Conservation (phyloP, 345 rosid genomes). For the Eucalyptus sp. region DNA sequence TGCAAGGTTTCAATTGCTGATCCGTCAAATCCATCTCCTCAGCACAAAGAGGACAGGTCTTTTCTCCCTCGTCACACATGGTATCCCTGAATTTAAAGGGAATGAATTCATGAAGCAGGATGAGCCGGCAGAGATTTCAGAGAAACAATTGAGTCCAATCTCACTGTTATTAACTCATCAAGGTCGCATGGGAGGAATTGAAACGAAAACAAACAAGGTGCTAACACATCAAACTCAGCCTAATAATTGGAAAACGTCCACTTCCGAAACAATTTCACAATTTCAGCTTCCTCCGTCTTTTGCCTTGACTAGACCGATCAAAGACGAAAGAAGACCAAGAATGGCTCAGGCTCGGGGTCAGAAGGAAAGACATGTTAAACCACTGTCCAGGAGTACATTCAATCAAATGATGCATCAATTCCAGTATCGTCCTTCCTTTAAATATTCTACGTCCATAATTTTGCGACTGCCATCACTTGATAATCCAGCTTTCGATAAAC, state of each 20-base stretch:
- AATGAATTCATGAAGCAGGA: neutral
- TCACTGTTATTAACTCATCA: neutral
- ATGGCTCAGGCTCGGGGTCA: neutral
- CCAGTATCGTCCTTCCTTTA: neutral
- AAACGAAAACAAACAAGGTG: neutral
- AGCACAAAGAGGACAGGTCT: slow-evolving; percentile 78
- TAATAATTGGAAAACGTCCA: neutral
- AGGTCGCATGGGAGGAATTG: neutral
- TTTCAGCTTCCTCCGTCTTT: neutral
- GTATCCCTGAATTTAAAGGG: slow-evolving; percentile 2
- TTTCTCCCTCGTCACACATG: slow-evolving; percentile 83
- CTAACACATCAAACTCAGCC: neutral
- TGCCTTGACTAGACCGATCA: neutral
- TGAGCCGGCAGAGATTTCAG: neutral
- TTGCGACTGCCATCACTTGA: neutral
- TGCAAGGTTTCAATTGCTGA: slow-evolving; percentile 90
- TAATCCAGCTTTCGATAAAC: neutral
- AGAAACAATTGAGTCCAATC: neutral
- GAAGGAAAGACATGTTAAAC: neutral
- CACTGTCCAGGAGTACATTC: neutral
- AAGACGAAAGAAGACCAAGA: neutral
- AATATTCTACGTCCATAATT: neutral
- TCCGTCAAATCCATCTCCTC: slow-evolving; percentile 96
- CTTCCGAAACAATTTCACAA: neutral
- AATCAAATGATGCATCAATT: neutral